Base-by-base conservation (phyloP, 176 grass and related monocot species). In the Carex cristatella region DNA sequence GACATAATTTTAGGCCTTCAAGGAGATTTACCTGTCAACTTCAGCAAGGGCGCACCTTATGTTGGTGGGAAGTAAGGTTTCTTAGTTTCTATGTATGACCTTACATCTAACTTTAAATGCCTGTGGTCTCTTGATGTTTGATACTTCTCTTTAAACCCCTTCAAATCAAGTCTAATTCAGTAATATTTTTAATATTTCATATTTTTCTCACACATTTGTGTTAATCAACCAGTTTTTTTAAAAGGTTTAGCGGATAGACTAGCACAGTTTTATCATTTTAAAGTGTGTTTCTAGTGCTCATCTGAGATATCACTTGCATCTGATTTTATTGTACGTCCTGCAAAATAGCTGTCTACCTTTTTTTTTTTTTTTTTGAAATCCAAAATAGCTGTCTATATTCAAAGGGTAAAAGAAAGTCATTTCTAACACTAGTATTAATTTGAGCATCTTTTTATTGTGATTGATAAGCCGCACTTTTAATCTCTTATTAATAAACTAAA, bases 1-100 rank as follows among this genome's bases (percentile, higher is more conserved):
- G 93, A 94, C 81, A 91, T 98, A 64, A 98, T 98, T 53, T 88
- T 92, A 84, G 95, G 95, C 66, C 87, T 98, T 33, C 92, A 98
- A 83, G 95, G 95, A 82, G 95, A 98, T 85, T 85, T 94, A 62
- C 95, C 95, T 57, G 76, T 82, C 18, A 98, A 98, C 85, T 85
- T 90, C 77, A 94, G 87, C 69, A 94, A 93, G 83, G 92, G 95
- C 40, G 88, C 85, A 87, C 95, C 95, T 90, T 98, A 90, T 91
- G 64, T 98, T 85, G 89, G 89, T 88, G 92, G 92, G 81, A 98
- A 93, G 92, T 98, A 93, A 92, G 88, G 28, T 67, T 83, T 62
- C 38, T 49, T 90, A 86, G 28, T 67, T 83, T 62, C 38, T 49
- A 77, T 8, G 14, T 56, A 5, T 4, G 23, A 55, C 8, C 73